Evolutionary conservation across 1,139 yeast species (phyloP).

Genomic region (Ogataea hybrid): DNA sequence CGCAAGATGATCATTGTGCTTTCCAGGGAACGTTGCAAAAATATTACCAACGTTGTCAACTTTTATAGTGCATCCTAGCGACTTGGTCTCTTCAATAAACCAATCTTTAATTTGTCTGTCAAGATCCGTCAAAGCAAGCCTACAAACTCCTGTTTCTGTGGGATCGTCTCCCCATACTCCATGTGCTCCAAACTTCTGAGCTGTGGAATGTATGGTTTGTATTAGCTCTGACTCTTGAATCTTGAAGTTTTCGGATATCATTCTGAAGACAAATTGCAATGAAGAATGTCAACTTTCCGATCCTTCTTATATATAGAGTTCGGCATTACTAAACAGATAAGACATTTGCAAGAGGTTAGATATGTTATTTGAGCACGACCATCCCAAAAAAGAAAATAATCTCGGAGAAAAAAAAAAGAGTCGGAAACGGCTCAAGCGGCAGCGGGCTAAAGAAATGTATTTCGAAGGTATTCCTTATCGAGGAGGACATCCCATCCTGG

Average conservation of each 20-base stretch:
- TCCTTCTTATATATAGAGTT: too few species aligned
- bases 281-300: too few species aligned
- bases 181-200: slow-evolving; percentile 55
- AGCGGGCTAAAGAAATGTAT: too few species aligned
- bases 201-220: slow-evolving; percentile 60
- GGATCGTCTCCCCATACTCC: slow-evolving; percentile 57
- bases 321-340: too few species aligned
- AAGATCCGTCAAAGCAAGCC: slow-evolving; percentile 58
- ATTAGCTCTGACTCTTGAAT: slow-evolving; percentile 43
- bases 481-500: too few species aligned
- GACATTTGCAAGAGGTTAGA: too few species aligned
- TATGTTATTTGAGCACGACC: too few species aligned
- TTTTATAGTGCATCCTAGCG: slow-evolving; percentile 55
- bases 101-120: slow-evolving; percentile 70
- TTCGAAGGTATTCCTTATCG: too few species aligned
- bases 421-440: too few species aligned
- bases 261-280: neutral
- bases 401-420: too few species aligned
- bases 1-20: slow-evolving; percentile 33
- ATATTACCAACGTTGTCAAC: slow-evolving; percentile 68
- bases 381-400: too few species aligned
- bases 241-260: slow-evolving; percentile 15
- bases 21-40: slow-evolving; percentile 63
- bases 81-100: slow-evolving; percentile 52
- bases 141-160: slow-evolving; percentile 60